Base-by-base conservation (phyloP, 2,329 filamentous ascomycete genomes). In the Trichoderma citrinoviride region DNA sequence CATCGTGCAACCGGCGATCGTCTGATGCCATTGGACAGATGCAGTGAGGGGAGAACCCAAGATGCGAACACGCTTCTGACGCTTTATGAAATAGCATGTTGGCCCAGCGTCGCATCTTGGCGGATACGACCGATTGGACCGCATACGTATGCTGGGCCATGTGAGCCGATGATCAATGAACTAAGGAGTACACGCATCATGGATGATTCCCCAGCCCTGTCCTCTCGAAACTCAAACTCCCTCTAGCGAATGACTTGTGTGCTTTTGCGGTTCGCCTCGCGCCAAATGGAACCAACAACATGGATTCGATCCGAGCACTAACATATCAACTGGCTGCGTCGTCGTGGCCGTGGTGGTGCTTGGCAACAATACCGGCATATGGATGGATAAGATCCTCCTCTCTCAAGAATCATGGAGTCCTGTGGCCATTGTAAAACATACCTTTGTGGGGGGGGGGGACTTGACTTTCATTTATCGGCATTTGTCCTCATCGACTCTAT, bases 11-110 rank as follows among this genome's bases (percentile, higher is more conserved):
- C 50, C 23, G 19, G n/a, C 41, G 41, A 64, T 64, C 61, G 49
- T 64, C 61, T 60, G 54, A 60, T 55, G 61, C 61, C 41, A 64
- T 50, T 62, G 50, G 44, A 46, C 49, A 58, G 17, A 23, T 60
- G 44, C 46, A 21, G 56, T 60, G 56, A 60, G 56, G 56, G 56
- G 56, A 37, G 33, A 50, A 40, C 25, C 29, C 17, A 40, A 49
- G 21, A 50, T 37, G 44, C 33, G 33, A 49, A 52, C 33, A 40
- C 52, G 41, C 40, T 41, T 33, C 21, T 33, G 21, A 40, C 52
- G 41, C 40, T 41, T 33, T 17, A 6, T 60, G 29, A 23, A 50
- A 49, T 23, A 23, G 25, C 27, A 49, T 49, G 56, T 47, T 49
- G 29, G 25, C 17, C 29, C 15, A 25, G 29, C 43, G 43, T 47